These are phyloP conservation scores for Backusella tuberculispora DNA, from an alignment of 192 early-diverging fungal species.

Conservation along the genomic window DNA sequence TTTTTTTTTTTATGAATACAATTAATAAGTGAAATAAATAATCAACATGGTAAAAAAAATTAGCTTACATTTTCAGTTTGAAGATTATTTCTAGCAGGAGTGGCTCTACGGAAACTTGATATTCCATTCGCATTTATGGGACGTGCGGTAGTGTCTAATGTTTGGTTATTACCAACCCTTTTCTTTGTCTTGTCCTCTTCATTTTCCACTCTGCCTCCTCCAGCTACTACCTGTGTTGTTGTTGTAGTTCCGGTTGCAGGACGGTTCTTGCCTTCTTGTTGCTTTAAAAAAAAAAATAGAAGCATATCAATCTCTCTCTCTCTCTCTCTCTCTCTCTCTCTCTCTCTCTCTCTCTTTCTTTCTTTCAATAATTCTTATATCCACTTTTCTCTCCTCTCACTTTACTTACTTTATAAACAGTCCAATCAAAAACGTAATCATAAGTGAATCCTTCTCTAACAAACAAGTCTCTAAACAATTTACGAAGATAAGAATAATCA, in stretches of 20 bases:
- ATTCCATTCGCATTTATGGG: not conserved
- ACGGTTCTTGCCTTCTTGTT: not conserved
- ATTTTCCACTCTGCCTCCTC: not conserved
- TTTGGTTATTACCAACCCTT: not conserved
- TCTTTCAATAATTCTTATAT: not conserved
- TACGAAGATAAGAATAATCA: constrained; percentile 87
- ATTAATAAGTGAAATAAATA: too few relatives aligned
- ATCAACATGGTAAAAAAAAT: too few relatives aligned
- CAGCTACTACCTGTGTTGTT: not conserved
- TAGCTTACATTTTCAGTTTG: not conserved
- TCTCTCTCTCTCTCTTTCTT: not conserved
- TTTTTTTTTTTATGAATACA: too few relatives aligned
- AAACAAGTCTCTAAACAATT: constrained; percentile 88
- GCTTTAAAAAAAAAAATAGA: too few relatives aligned
- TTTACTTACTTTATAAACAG: constrained; percentile 61
- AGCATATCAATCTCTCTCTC: not conserved
- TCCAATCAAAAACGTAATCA: constrained; percentile 93
- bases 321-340: too few relatives aligned
- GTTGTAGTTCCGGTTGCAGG: not conserved
- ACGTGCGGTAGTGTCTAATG: not conserved
- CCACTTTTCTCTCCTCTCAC: not conserved
- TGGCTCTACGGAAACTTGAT: constrained; percentile 10
- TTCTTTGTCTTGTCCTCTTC: not conserved
- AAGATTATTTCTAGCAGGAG: constrained; percentile 1
- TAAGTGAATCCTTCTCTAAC: constrained; percentile 86